Percentiles rank a stretch among this genome's conserved stretches.
phyloP scores from a whole-genome alignment of 192 early-diverging fungal genomes.

The Phlyctochytrium arcticum region DNA sequence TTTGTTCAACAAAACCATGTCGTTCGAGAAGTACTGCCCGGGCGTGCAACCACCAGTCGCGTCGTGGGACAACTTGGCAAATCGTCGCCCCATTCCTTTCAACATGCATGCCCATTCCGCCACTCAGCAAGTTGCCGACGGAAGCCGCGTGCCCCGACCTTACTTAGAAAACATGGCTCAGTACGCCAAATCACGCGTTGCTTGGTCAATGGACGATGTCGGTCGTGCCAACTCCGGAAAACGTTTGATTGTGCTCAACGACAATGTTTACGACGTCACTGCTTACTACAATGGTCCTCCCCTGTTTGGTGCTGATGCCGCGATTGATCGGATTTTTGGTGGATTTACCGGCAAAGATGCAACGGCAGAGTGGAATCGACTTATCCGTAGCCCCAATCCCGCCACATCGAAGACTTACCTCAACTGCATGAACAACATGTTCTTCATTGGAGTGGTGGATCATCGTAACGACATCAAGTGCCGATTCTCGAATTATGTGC shows the following conservation, averaged over 20 bases:
- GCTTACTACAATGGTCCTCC: slow-evolving; percentile 36
- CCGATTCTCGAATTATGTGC: slow-evolving; percentile 80
- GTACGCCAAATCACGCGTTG: slow-evolving; percentile 45
- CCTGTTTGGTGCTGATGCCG: slow-evolving; percentile 14
- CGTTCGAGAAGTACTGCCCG: slow-evolving; percentile 41
- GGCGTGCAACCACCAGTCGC: slow-evolving; percentile 14
- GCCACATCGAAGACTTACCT: slow-evolving; percentile 19
- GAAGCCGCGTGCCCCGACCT: not conserved
- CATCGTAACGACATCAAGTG: slow-evolving; percentile 73
- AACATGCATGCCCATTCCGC: not conserved
- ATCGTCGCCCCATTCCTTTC: slow-evolving; percentile 6
- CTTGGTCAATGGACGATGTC: slow-evolving; percentile 33
- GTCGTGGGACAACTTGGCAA: slow-evolving; percentile 41
- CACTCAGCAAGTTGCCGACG: slow-evolving; percentile 26
- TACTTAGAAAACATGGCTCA: slow-evolving; percentile 52
- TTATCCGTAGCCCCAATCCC: slow-evolving; percentile 11
- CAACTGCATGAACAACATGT: slow-evolving; percentile 74
- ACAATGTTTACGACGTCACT: slow-evolving; percentile 55
- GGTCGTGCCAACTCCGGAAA: slow-evolving; percentile 10
- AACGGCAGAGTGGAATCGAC: slow-evolving; percentile 22
- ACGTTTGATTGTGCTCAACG: slow-evolving; percentile 44
- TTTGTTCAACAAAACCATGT: slow-evolving; percentile 38
- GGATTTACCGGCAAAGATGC: slow-evolving; percentile 38
- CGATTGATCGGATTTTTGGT: slow-evolving; percentile 25
- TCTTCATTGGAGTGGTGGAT: slow-evolving; percentile 76